Base-by-base conservation (phyloP, 2,329 filamentous ascomycete species). In the Cryphonectria parasitica region DNA sequence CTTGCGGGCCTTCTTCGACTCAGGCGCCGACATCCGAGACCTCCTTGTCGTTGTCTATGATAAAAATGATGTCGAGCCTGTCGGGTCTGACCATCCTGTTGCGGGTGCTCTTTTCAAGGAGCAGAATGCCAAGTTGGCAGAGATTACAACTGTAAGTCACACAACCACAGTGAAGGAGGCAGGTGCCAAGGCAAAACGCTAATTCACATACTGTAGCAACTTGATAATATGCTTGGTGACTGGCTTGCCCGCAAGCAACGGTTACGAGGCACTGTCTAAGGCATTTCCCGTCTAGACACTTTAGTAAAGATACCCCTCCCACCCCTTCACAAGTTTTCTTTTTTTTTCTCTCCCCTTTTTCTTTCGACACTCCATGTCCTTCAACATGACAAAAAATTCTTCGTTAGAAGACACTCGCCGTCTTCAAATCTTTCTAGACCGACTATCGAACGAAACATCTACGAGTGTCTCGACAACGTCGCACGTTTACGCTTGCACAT, bases 11-110 rank as follows among this genome's bases (percentile, higher is more conserved):
- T 99, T 98, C 81, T 92, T 98, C 76, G 95, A 98, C 75, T 94
- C 96, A 75, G 90, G 93, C 72, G 90, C 91, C 45, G 94, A 97
- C 73, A 94, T 99, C 75, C 89, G 93, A 66, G 95, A 99, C 78
- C 88, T 98, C 78, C 86, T 98, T 66, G 88, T 95, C 52, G 92
- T 99, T 72, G 94, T 99, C 39, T 95, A 97, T 78, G 95, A 98
- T 81, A 97, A 95, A 79, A 92, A 90, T 19, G 92, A 95, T 71
- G 90, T 97, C 22, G 87, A 90, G 58, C 92, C 94, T 25, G 92
- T 91, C 10, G 89, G 91, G 1, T 87, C 88, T n/a, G 93, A 97
- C 70, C 95, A 98, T 79, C 95, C 95, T 0, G 86, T 97, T 61
- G 93, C 92, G 66, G 89, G 89, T 19, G 88, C 90, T 31, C 83